Percentiles rank a stretch among this genome's conserved stretches.
These are phyloP conservation scores for Brassica incana DNA, from an alignment of 345 rosid species.

Conservation along the genomic window DNA sequence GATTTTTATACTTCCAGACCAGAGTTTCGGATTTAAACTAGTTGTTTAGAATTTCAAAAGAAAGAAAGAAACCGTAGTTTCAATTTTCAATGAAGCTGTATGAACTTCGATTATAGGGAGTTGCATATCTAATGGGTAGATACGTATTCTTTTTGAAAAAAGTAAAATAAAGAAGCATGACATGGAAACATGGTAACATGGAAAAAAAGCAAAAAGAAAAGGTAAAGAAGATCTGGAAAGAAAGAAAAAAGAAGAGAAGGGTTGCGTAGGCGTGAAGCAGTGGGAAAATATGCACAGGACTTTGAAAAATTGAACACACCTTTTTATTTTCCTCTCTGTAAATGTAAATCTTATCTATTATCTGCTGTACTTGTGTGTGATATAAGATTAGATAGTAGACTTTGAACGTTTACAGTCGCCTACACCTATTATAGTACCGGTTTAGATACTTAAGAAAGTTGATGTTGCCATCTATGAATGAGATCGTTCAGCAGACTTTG, in stretches of 20 bases:
- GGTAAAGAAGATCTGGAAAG: constrained; percentile 24
- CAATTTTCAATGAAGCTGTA: not conserved
- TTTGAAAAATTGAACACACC: constrained; percentile 21
- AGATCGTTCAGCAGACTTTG: not conserved
- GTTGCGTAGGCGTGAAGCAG: constrained; percentile 44
- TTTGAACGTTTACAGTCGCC: not conserved
- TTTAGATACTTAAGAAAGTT: not conserved
- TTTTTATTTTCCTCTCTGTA: constrained; percentile 6
- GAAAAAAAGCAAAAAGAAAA: constrained; percentile 20
- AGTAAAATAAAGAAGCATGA: not conserved
- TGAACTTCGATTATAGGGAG: constrained; percentile 20
- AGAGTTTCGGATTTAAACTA: not conserved
- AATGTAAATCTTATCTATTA: not conserved
- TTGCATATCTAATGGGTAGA: not conserved
- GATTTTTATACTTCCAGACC: not conserved
- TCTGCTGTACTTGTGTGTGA: not conserved
- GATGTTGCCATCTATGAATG: not conserved
- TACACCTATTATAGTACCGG: not conserved
- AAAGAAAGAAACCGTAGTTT: not conserved
- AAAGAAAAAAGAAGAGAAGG: not conserved
- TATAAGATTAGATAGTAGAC: not conserved
- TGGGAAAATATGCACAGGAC: constrained; percentile 28
- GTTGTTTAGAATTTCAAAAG: not conserved
- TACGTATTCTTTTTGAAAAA: not conserved
- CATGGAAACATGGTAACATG: constrained; percentile 32